Evolutionary conservation across 2,329 filamentous ascomycete genomes (phyloP).

Genomic region (Diaporthe capsici): DNA sequence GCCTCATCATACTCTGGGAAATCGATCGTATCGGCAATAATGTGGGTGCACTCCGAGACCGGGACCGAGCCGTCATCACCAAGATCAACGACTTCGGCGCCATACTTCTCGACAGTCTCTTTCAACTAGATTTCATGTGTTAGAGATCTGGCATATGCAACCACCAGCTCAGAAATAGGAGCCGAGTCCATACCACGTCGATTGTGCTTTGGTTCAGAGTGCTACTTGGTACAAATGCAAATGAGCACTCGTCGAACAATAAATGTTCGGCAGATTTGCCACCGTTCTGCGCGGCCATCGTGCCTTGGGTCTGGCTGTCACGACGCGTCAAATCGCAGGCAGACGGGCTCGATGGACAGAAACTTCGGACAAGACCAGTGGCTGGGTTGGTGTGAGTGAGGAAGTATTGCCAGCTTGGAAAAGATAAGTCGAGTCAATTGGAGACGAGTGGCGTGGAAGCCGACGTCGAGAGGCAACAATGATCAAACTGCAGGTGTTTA

Average conservation of each 20-base stretch:
- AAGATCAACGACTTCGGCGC: conserved; percentile 63
- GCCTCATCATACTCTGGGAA: conserved; percentile 89
- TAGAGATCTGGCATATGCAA: background rate
- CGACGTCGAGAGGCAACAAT: background rate
- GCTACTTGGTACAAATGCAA: conserved; percentile 35
- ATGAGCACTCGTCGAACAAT: conserved; percentile 35
- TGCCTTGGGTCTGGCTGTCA: background rate
- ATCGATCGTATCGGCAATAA: conserved; percentile 82
- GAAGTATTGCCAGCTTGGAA: background rate
- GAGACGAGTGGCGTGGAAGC: background rate
- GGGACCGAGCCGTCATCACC: conserved; percentile 63
- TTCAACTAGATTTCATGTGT: conserved; percentile 54
- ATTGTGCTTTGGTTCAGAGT: conserved; percentile 33
- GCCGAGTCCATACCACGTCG: background rate
- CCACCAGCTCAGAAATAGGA: background rate
- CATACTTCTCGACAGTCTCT: conserved; percentile 61
- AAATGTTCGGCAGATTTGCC: conserved; percentile 7
- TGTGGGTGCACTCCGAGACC: conserved; percentile 66
- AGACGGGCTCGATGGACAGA: background rate
- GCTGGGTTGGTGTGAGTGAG: background rate
- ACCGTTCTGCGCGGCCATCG: conserved; percentile 25
- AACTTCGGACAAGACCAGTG: background rate
- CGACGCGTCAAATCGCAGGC: conserved; percentile 34
- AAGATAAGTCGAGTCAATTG: background rate
- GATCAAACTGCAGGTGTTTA: conserved; percentile 14